Base-by-base conservation (phyloP, 2,329 filamentous ascomycete species). In the Fonsecaea nubica region DNA sequence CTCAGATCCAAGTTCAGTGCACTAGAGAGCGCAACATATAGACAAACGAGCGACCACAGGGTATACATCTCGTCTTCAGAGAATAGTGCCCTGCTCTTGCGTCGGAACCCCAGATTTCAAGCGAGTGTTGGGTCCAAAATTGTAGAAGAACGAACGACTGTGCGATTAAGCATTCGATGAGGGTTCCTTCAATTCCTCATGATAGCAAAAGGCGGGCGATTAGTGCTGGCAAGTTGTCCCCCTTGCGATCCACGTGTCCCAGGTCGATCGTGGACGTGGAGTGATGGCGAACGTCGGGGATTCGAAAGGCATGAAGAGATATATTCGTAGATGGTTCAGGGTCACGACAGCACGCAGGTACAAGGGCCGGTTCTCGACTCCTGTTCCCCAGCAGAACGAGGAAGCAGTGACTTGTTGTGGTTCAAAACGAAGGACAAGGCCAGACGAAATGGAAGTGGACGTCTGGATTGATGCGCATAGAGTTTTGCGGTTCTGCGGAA, bases 131-230 rank as follows among this genome's bases (percentile, higher is more conserved):
- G 13, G 33, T 32, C 48, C 50, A 45, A 57, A 10, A 32, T 32
- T 54, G 58, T 40, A 25, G 18, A 13, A 40, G 54, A 66, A 66
- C 59, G 64, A 66, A 62, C 50, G 64, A 63, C 60, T 63, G 60
- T 63, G 64, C 64, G 35, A 54, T 55, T 33, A 61, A 30, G 50
- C 38, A 60, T 55, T 38, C 21, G 59, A 40, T 5, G 18, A 52
- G 30, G 2, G 15, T 7, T 12, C 21, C 13, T 36, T 66, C 60
- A 66, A 60, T 58, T n/a, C 54, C 56, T 66, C 64, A 66, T 66
- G 45, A 48, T 50, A 40, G 18, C 53, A 33, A 62, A 57, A 18
- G 52, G 52, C n/a, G 40, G 35, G 50, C 35, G 52, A 52, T 36
- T 13, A 25, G 57, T 40, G 30, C 45, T 58, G 52, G 42, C 64